phyloP scores from a whole-genome alignment of 225 moss, liverwort and hornwort genomes.

The Takakia lepidozioides region DNA sequence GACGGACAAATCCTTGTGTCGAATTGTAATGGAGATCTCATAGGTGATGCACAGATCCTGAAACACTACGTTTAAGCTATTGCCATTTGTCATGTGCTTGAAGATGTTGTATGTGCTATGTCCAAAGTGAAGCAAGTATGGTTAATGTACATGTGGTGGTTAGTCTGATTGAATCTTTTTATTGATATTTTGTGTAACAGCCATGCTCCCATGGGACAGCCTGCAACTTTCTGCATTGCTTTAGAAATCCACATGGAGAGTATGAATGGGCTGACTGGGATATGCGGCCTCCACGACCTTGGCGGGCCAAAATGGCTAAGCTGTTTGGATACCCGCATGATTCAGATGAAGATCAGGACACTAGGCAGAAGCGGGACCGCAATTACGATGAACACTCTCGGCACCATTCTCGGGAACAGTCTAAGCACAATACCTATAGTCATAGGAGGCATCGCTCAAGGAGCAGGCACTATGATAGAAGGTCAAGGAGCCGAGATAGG shows the following conservation, averaged over 20 bases:
- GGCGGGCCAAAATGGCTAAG: slow-evolving; percentile 68
- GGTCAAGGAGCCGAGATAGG: slow-evolving; percentile 9
- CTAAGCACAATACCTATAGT: slow-evolving; percentile 5
- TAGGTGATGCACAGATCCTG: no score
- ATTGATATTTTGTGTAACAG: no score
- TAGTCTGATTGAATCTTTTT: no score
- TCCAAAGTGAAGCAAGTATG: no score
- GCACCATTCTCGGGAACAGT: slow-evolving; percentile 9
- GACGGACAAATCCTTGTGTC: no score
- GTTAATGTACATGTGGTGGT: no score
- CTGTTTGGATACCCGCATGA: slow-evolving; percentile 42
- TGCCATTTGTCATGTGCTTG: no score
- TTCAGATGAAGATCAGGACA: slow-evolving; percentile 31
- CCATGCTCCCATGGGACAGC: slow-evolving; percentile 88
- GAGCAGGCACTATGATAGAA: slow-evolving; percentile 5
- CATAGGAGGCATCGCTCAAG: slow-evolving; percentile 16
- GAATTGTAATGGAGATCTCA: no score
- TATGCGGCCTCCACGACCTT: slow-evolving; percentile 55
- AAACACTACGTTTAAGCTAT: no score
- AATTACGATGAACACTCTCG: slow-evolving; percentile 4
- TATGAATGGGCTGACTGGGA: slow-evolving; percentile 98
- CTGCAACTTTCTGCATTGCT: slow-evolving; percentile 98
- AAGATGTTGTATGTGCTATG: no score
- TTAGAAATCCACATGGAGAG: slow-evolving; percentile 75
- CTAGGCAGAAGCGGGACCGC: slow-evolving; percentile 8